A percentile compares a stretch with the other conserved stretches of the same genome.
phyloP scores from a whole-genome alignment of 2,329 filamentous ascomycete genomes.

The Fusarium ambrosium region DNA sequence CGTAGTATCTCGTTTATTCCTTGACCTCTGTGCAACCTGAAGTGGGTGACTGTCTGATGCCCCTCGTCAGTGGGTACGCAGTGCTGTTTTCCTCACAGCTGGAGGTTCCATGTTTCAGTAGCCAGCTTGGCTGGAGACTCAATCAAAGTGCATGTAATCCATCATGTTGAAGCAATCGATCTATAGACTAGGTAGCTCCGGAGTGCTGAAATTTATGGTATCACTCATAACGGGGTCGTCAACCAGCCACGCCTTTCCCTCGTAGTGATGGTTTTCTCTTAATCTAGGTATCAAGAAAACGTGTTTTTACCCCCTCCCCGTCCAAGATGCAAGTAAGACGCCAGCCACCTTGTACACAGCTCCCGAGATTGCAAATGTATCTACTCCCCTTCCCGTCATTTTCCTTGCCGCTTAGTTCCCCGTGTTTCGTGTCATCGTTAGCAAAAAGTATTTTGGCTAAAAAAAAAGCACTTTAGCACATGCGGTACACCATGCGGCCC shows the following conservation, averaged over 20 bases:
- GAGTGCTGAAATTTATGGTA: conserved; percentile 47
- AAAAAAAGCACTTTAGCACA: conserved; percentile 64
- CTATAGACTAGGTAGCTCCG: conserved; percentile 47
- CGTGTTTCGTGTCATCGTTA: conserved; percentile 44
- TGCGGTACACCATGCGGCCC: conserved; percentile 84
- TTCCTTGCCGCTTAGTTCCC: conserved; percentile 6
- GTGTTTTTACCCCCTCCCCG: conserved; percentile 18
- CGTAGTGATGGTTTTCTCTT: conserved; percentile 35
- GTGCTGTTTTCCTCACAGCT: background rate
- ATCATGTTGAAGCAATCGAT: conserved; percentile 42
- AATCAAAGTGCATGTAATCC: background rate
- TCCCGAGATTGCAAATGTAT: conserved; percentile 37
- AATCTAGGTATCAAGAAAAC: conserved; percentile 39
- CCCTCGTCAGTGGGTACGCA: conserved; percentile 7
- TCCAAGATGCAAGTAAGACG: conserved; percentile 46
- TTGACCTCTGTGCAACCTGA: background rate
- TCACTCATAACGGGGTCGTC: conserved; percentile 47
- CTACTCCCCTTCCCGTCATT: conserved; percentile 24
- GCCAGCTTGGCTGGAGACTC: background rate
- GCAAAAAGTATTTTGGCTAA: conserved; percentile 31
- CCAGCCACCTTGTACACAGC: conserved; percentile 43
- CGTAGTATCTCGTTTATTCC: no score
- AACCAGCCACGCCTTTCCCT: conserved; percentile 42
- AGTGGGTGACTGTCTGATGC: conserved; percentile 20
- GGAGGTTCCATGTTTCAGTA: conserved; percentile 40